Conservation (phyloP, 768 basidiomycete species). For the Hygrocybe coccinea region DNA sequence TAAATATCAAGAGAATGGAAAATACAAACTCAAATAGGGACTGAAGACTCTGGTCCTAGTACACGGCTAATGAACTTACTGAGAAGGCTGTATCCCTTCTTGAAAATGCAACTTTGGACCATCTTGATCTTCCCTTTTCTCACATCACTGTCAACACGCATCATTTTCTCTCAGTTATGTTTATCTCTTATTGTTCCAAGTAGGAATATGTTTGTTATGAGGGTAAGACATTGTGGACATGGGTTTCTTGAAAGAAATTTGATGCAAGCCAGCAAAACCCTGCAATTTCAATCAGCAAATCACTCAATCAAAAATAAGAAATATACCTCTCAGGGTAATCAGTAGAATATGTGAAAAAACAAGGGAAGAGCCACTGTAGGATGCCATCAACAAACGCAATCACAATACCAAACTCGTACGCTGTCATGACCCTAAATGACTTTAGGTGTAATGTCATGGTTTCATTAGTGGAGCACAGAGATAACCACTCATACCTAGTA, state of each 20-base stretch:
- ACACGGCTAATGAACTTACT: constrained; percentile 2
- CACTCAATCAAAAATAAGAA: not conserved
- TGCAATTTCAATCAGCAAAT: constrained; percentile 1
- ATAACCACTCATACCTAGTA: too few relatives aligned
- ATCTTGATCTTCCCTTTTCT: not conserved
- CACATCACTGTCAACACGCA: not conserved
- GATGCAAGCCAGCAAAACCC: constrained; percentile 20
- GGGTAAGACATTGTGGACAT: constrained; percentile 18
- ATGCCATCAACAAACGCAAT: not conserved
- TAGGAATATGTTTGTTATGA: not conserved
- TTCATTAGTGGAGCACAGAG: too few relatives aligned
- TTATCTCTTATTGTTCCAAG: not conserved
- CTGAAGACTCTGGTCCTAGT: constrained; percentile 1
- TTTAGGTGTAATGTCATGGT: too few relatives aligned
- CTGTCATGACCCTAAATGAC: too few relatives aligned
- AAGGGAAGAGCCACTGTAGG: not conserved
- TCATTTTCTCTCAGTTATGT: not conserved
- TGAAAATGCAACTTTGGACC: constrained; percentile 1
- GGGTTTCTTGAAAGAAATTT: constrained; percentile 18
- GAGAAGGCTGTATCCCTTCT: not conserved
- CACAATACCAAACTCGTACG: constrained; percentile 4
- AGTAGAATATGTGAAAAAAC: constrained; percentile 24
- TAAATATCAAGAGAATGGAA: not conserved
- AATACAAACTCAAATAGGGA: constrained; percentile 5
- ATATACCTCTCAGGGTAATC: constrained; percentile 30